Base-by-base conservation (phyloP, 1,139 yeast species). In the Saccharomycopsis phalli region DNA sequence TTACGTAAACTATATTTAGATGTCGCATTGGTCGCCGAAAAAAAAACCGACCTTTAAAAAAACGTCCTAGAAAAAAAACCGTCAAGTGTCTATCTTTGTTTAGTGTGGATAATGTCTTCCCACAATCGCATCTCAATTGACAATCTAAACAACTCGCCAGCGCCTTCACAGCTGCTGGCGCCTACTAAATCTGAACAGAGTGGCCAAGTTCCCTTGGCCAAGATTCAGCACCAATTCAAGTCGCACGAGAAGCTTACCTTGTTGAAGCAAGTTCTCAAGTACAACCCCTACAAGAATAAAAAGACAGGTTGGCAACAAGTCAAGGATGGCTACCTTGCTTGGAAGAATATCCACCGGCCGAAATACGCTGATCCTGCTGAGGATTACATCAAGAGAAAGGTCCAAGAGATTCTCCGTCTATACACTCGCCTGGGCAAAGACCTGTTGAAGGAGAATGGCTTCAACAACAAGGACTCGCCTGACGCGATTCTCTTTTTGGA, bases 341-440 rank as follows among this genome's bases (percentile, higher is more conserved):
- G 47, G 47, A 44, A 44, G 32, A 44, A 44, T 21, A 19, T 38
- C 13, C 20, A 44, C 34, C 36, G 47, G 7, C 47, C 47, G n/a
- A 41, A 44, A 30, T 44, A 44, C 31, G 47, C 47, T 14, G 47
- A 44, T 26, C 47, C 47, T 6, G 47, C 47, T 17, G 47, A 44
- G 37, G 47, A 44, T 23, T 44, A 44, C 22, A 44, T 44, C 38
- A 44, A 44, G 25, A 26, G 47, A n/a, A 44, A 44, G 34, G 47
- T 44, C 23, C 47, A 44, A 36, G 47, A 44, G 29, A 44, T 44
- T 10, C 31, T 44, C n/a, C 18, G 47, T 20, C 34, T 44, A 4
- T 44, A 44, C 29, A 11, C 38, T 14, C 29, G 47, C 6, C 41
- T 38, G 37, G 47, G 47, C n/a, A 44, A 44, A 21, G 42, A 38